Base-by-base conservation (phyloP, 2,329 filamentous ascomycete genomes). In the Colletotrichum endophyticum region DNA sequence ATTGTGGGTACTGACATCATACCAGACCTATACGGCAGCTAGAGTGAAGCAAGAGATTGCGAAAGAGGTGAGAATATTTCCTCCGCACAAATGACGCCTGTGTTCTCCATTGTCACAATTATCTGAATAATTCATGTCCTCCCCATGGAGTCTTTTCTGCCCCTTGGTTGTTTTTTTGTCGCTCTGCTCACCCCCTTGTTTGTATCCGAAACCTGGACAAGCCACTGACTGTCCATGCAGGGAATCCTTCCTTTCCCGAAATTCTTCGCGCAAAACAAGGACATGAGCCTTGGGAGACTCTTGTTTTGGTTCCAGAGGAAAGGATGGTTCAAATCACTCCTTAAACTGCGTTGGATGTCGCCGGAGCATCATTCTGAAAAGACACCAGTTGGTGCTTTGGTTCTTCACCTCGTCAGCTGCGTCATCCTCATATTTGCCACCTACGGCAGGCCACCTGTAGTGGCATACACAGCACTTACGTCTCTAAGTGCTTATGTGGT, bases 1-100 rank as follows among this genome's bases (percentile, higher is more conserved):
- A 44, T 16, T 12, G 25, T 5, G 25, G 19, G 19, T 5, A 22
- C 70, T 76, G 5, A 76, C 22, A n/a, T 16, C 6, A 13, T 3
- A 25, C 8, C 36, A 78, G 77, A 92, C 90, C 1, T 92, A 90
- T 78, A 90, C 89, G 0, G 87, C 89, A 9, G 86, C 89, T 4
- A 85, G 89, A 76, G 87, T 92, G 22, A 91, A 92, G 80, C 90
- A 92, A 79, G 90, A 92, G 79, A 91, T 92, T 59, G 91, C 90
- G 9, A 91, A 92, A 79, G 88, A 91, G 57, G 73, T 76, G 32
- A 32, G 56, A 39, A 11, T 19, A 62, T 15, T 12, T 13, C 22
- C 39, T 11, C 19, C 39, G 6, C 19, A n/a, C 36, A 44, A 16
- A 36, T 36, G 34, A 36, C 34, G 34, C 34, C 34, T 36, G 7